Conservation (phyloP, 2,329 filamentous ascomycete genomes). For the Sporothrix euskadiensis region DNA sequence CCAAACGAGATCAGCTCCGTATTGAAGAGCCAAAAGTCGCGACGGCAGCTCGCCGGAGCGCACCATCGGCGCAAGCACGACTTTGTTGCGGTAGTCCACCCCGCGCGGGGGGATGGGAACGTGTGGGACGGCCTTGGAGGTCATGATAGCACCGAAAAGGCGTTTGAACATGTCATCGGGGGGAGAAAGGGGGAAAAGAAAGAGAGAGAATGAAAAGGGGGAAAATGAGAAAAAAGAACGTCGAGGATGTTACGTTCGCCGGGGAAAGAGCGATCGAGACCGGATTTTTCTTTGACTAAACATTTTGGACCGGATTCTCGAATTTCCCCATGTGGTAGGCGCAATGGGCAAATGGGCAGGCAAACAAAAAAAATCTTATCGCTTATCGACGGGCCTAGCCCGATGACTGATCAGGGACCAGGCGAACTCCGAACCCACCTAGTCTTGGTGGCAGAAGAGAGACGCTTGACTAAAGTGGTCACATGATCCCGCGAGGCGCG, state of each 20-base stretch:
- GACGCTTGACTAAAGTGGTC: constrained; percentile 1
- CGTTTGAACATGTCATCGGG: constrained; percentile 32
- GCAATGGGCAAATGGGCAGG: too few species aligned
- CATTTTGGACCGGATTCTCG: constrained; percentile 9
- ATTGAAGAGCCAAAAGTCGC: constrained; percentile 82
- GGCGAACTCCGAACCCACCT: neutral
- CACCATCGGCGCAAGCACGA: constrained; percentile 97
- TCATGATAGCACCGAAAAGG: constrained; percentile 56
- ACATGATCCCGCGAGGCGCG: constrained; percentile 18
- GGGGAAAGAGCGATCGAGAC: neutral
- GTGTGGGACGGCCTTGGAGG: constrained; percentile 57
- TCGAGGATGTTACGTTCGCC: neutral
- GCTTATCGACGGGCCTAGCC: neutral
- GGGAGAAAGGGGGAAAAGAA: neutral
- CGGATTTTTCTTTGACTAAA: constrained; percentile 6
- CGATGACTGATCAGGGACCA: neutral
- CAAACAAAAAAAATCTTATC: neutral
- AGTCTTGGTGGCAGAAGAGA: too few species aligned
- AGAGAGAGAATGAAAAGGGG: neutral
- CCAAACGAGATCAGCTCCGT: constrained; percentile 97
- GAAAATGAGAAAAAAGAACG: neutral
- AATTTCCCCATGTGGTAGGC: constrained; percentile 8
- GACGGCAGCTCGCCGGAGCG: constrained; percentile 94
- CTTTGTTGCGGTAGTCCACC: constrained; percentile 89
- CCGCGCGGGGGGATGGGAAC: constrained; percentile 85